Evolutionary conservation across 331 rosid species (phyloP), one percentile per base, ranked within the genome.

Genomic region (Spiraea crenata): DNA sequence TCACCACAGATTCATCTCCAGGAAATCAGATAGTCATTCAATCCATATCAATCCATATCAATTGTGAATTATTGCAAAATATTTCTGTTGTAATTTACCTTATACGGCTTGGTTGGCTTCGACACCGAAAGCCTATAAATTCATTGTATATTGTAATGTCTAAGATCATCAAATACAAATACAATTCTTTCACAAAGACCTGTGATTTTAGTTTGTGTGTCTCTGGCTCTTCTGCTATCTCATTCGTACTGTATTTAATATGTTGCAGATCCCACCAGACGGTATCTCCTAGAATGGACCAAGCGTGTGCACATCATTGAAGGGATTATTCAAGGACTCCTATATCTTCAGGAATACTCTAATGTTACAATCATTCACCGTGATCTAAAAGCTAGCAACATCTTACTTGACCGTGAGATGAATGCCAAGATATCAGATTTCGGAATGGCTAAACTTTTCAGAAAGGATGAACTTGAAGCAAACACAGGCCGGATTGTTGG

Each of bases 281-380:
- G 65, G 57, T 13, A 35, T 76, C 16, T 65, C 3, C 69, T 89
- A 69, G 83, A 85, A 47, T 89, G 92, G 89, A 47, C 1, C 20
- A 79, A 70, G 55, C 87, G 82, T 35, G 83, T 85, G 20, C 82
- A 77, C 34, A 80, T 85, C 69, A 85, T 89, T 38, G 90, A 89
- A 77, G 92, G 92, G 37, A 46, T 89, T 67, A 85, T 72, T 65
- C 92, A 86, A 65, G 92, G 89, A 55, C 88, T 89, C 73, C 74
- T 86, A 10, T 89, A 89, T 73, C 88, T 89, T 60, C 88, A 86
- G 65, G 90, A 89, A 63, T 85, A 85, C 63, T 89, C 92, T 39
- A 89, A 85, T 63, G 74, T 81, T 17, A 89, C 88, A 3, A 81
- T 89, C 52, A 85, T 86, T 69, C 92, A 85, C 45, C 57, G 89